A percentile compares a stretch with the other conserved stretches of the same genome.
These are phyloP conservation scores for Isatis tinctoria DNA, from an alignment of 345 rosid genomes.

Conservation along the genomic window DNA sequence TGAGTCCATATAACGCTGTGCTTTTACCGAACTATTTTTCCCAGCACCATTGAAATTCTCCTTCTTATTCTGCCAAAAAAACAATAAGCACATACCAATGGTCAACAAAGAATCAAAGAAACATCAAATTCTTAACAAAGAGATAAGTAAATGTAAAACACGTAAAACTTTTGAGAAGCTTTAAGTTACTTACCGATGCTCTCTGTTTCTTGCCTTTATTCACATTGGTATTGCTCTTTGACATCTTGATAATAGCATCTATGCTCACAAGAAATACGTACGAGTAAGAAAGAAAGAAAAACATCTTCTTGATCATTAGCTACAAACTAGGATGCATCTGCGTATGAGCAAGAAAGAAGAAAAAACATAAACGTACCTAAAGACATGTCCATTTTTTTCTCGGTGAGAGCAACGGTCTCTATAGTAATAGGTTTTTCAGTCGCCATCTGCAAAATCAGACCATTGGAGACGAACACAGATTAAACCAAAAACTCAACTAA, in stretches of 20 bases:
- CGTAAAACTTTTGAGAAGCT: not conserved
- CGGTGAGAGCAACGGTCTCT: constrained; percentile 78
- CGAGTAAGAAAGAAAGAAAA: not conserved
- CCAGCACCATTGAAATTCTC: constrained; percentile 41
- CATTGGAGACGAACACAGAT: not conserved
- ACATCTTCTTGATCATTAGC: not conserved
- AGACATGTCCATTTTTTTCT: constrained; percentile 89
- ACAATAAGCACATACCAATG: not conserved
- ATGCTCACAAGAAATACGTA: not conserved
- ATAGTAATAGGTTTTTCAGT: constrained; percentile 53
- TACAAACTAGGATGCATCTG: not conserved
- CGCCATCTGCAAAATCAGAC: constrained; percentile 45
- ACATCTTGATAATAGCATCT: constrained; percentile 88
- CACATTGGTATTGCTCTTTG: constrained; percentile 47
- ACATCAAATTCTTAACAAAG: not conserved
- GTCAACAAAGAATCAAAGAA: not conserved
- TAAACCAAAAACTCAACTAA: not conserved
- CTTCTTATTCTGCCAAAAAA: constrained; percentile 55
- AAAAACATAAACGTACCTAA: constrained; percentile 41
- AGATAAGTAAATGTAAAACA: too few relatives aligned
- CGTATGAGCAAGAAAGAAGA: not conserved
- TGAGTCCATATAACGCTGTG: constrained; percentile 53
- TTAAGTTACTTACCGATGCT: constrained; percentile 37
- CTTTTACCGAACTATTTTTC: constrained; percentile 43
- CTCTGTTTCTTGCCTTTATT: constrained; percentile 52